Evolutionary conservation across 179 eudicot species (phyloP), one percentile per base, ranked within the genome.

Genomic region (Carnegiea gigantea): DNA sequence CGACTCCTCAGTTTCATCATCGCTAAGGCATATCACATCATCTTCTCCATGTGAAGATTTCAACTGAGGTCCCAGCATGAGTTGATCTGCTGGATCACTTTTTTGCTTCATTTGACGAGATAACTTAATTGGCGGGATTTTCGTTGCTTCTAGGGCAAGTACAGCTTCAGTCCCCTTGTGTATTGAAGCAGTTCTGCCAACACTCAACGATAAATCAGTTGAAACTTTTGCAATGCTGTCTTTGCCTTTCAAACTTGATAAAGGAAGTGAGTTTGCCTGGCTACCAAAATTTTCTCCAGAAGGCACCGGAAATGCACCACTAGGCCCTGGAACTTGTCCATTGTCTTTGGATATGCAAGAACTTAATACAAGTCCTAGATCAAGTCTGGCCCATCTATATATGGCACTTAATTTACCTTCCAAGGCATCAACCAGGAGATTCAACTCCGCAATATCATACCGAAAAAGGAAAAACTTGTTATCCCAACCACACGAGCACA

Each of bases 391-490:
- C 98, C 98, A 97, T 90, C 95, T 88, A 84, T 97, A 93, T 76
- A 97, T 83, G 57, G 98, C 92, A 86, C 98, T 92, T 65, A 95
- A 83, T 88, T 95, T 97, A 62, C 99, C 99, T 85, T 95, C 98
- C 84, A 97, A 86, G 84, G 99, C 99, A 89, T 95, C 95, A 87
- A 88, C 94, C 85, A 97, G 78, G 64, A 97, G 82, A 84, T 92
- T 87, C 84, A 97, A 79, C 79, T 97, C 99, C 67, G 82, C 60
- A 72, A 92, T 85, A 84, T 91, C 95, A 80, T 97, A 93, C 64
- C 98, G 98, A 77, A 91, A 90, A 70, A 97, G 93, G 88, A 93
- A 93, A 87, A 86, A 91, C 78, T 91, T 97, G 53, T 87, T 91
- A 83, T 91, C 90, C 95, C 92, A 90, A 76, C 93, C 83, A 86